Evolutionary conservation across 169 alveolate genomes (phyloP).

Genomic region (Condylostoma magnum): DNA sequence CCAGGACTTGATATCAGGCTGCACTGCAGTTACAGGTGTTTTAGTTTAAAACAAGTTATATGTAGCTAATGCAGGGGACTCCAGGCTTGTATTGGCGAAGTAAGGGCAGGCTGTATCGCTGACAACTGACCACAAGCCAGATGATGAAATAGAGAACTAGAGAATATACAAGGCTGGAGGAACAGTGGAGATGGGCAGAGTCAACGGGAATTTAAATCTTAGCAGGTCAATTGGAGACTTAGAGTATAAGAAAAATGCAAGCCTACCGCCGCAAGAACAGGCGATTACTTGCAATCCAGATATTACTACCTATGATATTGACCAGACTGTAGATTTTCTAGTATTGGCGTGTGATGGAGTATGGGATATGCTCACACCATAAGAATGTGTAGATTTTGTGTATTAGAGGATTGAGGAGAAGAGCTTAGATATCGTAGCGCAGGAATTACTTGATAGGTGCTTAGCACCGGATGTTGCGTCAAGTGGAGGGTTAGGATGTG

Average conservation of each 20-base stretch:
- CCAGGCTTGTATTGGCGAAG: conserved; percentile 94
- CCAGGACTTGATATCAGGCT: neutral
- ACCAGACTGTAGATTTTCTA: conserved; percentile 90
- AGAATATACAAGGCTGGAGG: conserved; percentile 96
- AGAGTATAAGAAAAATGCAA: conserved; percentile 89
- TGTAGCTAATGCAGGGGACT: conserved; percentile 99
- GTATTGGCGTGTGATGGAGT: conserved; percentile 99
- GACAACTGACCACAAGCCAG: conserved; percentile 98
- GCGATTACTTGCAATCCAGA: conserved; percentile 95
- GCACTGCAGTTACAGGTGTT: conserved; percentile 15
- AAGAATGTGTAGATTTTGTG: conserved; percentile 90
- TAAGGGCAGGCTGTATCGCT: conserved; percentile 91
- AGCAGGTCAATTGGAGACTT: conserved; percentile 97
- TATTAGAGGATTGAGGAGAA: neutral
- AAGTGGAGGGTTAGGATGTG: conserved; percentile 92
- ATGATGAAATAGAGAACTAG: conserved; percentile 87
- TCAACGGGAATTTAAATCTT: conserved; percentile 94
- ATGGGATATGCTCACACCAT: conserved; percentile 95
- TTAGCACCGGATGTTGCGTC: conserved; percentile 79
- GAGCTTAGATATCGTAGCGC: neutral
- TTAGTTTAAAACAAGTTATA: neutral
- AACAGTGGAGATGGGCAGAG: conserved; percentile 91
- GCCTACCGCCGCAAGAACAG: conserved; percentile 88
- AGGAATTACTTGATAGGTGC: conserved; percentile 78
- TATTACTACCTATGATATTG: conserved; percentile 78